phyloP scores from a whole-genome alignment of 352 stramenopile genomes.

The Globisporangium parvum region DNA sequence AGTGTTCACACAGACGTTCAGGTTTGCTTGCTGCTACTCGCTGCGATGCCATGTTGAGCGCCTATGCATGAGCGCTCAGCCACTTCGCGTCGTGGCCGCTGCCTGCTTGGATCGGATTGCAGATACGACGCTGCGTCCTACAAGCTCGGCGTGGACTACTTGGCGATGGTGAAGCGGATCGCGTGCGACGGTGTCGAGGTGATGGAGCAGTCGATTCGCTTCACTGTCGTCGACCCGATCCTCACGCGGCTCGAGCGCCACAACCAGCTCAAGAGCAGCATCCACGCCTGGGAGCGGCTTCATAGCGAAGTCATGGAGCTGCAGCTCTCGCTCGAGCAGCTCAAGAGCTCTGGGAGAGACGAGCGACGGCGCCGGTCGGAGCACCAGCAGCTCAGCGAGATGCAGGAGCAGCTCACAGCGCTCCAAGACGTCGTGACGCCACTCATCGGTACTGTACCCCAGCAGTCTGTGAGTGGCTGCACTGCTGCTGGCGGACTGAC shows the following conservation, averaged over 20 bases:
- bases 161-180: constrained; percentile 46
- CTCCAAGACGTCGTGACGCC: constrained; percentile 33
- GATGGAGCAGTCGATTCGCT: constrained; percentile 73
- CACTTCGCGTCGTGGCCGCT: background rate
- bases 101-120: background rate
- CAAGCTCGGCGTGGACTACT: constrained; percentile 33
- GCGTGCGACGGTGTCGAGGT: constrained; percentile 46
- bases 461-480: no score
- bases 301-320: constrained; percentile 20
- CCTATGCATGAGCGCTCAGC: background rate
- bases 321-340: constrained; percentile 24
- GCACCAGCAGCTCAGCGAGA: constrained; percentile 21
- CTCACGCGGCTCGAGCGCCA: constrained; percentile 45
- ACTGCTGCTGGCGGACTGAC: no score
- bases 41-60: no score
- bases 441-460: constrained; percentile 33
- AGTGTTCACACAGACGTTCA: constrained; percentile 49
- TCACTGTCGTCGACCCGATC: constrained; percentile 69
- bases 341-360: constrained; percentile 31
- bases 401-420: constrained; percentile 33
- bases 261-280: constrained; percentile 29
- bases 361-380: constrained; percentile 33
- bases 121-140: constrained; percentile 27
- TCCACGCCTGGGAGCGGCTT: constrained; percentile 27
- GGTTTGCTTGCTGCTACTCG: constrained; percentile 13